Conservation (phyloP, 306 rosid species). For the Lathyrus aphaca region DNA sequence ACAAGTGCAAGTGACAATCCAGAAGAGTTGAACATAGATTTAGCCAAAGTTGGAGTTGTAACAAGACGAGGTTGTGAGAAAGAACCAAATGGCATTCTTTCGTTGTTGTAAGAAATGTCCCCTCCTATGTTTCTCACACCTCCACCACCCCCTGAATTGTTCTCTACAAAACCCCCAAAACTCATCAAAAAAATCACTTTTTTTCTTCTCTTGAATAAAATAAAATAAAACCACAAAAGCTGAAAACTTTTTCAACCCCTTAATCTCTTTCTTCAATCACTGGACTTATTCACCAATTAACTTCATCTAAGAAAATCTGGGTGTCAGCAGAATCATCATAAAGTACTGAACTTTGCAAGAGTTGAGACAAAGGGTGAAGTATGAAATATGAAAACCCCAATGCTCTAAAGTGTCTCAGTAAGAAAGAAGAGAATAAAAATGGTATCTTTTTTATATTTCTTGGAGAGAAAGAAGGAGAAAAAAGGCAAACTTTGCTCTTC, state of each 20-base stretch:
- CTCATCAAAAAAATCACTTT: constrained; percentile 74
- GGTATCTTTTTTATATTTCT: constrained; percentile 27
- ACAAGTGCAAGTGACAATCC: constrained; percentile 92
- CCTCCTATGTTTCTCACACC: constrained; percentile 60
- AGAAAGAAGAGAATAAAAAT: constrained; percentile 34
- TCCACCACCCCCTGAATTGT: constrained; percentile 63
- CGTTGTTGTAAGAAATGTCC: constrained; percentile 59
- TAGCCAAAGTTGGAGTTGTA: constrained; percentile 70
- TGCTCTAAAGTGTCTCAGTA: constrained; percentile 61
- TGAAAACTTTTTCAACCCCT: neutral
- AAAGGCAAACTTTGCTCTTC: constrained; percentile 70
- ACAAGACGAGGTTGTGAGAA: constrained; percentile 73
- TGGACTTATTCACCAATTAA: constrained; percentile 13
- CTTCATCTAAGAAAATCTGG: constrained; percentile 5
- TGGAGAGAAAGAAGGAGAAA: constrained; percentile 63
- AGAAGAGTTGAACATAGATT: constrained; percentile 93
- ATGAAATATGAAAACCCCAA: constrained; percentile 34
- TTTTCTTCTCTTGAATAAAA: neutral
- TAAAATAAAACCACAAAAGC: neutral
- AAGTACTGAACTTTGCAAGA: constrained; percentile 34
- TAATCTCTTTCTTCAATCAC: neutral
- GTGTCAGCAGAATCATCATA: constrained; percentile 22
- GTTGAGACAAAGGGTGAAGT: constrained; percentile 60
- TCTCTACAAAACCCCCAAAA: constrained; percentile 86
- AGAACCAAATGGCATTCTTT: constrained; percentile 71